phyloP scores from a whole-genome alignment of 768 basidiomycete genomes.

The Lactarius quietus region DNA sequence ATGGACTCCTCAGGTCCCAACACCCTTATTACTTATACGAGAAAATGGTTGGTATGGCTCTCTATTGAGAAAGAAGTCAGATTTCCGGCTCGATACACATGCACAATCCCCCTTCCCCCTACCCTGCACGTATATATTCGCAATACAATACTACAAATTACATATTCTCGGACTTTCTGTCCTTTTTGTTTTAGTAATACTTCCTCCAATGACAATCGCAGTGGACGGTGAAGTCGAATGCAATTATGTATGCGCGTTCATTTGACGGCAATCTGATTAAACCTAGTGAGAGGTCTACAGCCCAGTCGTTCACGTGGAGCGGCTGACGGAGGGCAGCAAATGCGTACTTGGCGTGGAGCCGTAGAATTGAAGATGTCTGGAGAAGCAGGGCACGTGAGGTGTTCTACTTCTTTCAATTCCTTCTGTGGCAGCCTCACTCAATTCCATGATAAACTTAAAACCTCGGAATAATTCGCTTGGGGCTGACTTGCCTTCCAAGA shows the following conservation, averaged over 20 bases:
- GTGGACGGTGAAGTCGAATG: conserved; percentile 4
- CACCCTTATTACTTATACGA: not conserved
- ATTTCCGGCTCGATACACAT: conserved; percentile 2
- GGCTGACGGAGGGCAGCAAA: too few species aligned
- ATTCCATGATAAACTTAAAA: too few species aligned
- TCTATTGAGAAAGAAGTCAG: conserved; percentile 1
- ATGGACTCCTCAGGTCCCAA: conserved; percentile 9
- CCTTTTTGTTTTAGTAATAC: conserved; percentile 24
- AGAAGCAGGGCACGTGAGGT: not conserved
- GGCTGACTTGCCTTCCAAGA: not conserved
- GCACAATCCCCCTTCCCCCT: conserved; percentile 17
- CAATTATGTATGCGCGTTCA: too few species aligned
- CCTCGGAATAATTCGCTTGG: not conserved
- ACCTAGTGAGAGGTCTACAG: too few species aligned
- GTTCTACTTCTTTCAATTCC: too few species aligned
- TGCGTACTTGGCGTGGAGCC: too few species aligned
- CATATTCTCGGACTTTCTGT: conserved; percentile 16
- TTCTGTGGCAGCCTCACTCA: too few species aligned
- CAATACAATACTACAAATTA: conserved; percentile 22
- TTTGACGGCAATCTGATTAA: too few species aligned
- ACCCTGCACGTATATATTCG: conserved; percentile 25
- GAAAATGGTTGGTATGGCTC: conserved; percentile 6
- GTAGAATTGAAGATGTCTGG: too few species aligned
- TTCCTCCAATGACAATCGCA: conserved; percentile 19
- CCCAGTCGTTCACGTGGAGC: too few species aligned